These are phyloP conservation scores for Jaltomata sinuosa DNA, from an alignment of 257 asterid genomes.

Conservation along the genomic window DNA sequence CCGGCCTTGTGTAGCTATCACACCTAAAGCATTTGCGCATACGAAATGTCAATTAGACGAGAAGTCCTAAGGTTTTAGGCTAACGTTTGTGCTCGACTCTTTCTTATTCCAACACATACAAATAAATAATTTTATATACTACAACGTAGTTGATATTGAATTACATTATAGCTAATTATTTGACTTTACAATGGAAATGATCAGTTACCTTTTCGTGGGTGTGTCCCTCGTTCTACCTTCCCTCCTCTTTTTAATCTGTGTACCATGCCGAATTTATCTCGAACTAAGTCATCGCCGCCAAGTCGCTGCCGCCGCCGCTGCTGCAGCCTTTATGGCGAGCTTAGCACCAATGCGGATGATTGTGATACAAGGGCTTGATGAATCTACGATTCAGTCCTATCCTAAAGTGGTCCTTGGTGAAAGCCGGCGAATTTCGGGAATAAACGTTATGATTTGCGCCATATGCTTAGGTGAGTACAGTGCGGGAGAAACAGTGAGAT, in stretches of 20 bases:
- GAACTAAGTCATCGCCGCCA: background rate
- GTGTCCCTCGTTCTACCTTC: background rate
- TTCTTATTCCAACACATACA: background rate
- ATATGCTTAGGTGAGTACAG: slow-evolving; percentile 31
- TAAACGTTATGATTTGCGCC: slow-evolving; percentile 15
- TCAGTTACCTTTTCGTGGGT: background rate
- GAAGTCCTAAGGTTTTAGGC: background rate
- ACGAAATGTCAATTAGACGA: too few species aligned
- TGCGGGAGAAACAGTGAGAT: slow-evolving; percentile 21
- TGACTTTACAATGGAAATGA: background rate
- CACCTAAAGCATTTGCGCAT: background rate
- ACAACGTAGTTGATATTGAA: background rate
- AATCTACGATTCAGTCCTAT: slow-evolving; percentile 16
- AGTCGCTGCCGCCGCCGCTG: background rate
- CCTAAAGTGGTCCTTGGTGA: slow-evolving; percentile 16
- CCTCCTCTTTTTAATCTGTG: background rate
- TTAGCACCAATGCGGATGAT: background rate
- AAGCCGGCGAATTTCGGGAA: slow-evolving; percentile 7
- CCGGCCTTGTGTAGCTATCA: background rate
- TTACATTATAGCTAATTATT: background rate
- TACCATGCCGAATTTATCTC: background rate
- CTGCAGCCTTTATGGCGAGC: background rate
- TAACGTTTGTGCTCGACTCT: too few species aligned
- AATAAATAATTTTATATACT: background rate
- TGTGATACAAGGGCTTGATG: slow-evolving; percentile 8